Percentiles rank a stretch among this genome's conserved stretches.
phyloP scores from a whole-genome alignment of 1,284 basidiomycete species.

The Microstroma glucosiphilum region DNA sequence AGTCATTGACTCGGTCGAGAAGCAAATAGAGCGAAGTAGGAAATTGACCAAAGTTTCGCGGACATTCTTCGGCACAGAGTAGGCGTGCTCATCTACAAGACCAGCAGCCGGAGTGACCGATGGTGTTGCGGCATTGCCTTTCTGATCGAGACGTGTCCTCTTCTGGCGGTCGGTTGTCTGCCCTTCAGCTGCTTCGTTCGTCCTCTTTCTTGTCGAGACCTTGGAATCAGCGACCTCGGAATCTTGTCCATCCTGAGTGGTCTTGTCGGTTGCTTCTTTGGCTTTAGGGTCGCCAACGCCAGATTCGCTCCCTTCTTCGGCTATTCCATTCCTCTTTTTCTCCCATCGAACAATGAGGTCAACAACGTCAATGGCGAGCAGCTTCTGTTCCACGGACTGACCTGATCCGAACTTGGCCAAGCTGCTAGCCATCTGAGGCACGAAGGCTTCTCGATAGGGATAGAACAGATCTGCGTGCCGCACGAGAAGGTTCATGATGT shows the following conservation, averaged over 20 bases:
- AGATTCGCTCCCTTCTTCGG: constrained; percentile 8
- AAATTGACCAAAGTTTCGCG: constrained; percentile 72
- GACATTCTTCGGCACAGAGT: constrained; percentile 37
- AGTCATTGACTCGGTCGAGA: constrained; percentile 64
- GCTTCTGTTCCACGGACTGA: constrained; percentile 57
- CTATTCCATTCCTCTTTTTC: constrained; percentile 47
- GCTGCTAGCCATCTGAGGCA: constrained; percentile 90
- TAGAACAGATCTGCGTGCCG: constrained; percentile 90
- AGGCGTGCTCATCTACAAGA: constrained; percentile 26
- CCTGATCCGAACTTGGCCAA: constrained; percentile 51
- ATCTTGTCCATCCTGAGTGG: neutral
- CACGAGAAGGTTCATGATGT: constrained; percentile 86
- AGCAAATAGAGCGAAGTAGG: constrained; percentile 76
- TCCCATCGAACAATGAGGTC: constrained; percentile 53
- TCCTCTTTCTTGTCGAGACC: neutral
- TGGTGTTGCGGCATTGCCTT: constrained; percentile 49
- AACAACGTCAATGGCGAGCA: constrained; percentile 56
- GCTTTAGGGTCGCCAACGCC: neutral
- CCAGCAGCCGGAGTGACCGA: neutral
- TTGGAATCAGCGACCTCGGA: neutral
- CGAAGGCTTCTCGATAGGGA: constrained; percentile 83
- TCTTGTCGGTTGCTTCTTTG: constrained; percentile 29
- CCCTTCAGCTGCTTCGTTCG: neutral
- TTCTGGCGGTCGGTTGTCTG: constrained; percentile 47
- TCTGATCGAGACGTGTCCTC: constrained; percentile 53